These are phyloP conservation scores for Podosphaera fusca DNA, from an alignment of 2,329 filamentous ascomycete genomes.

Conservation along the genomic window DNA sequence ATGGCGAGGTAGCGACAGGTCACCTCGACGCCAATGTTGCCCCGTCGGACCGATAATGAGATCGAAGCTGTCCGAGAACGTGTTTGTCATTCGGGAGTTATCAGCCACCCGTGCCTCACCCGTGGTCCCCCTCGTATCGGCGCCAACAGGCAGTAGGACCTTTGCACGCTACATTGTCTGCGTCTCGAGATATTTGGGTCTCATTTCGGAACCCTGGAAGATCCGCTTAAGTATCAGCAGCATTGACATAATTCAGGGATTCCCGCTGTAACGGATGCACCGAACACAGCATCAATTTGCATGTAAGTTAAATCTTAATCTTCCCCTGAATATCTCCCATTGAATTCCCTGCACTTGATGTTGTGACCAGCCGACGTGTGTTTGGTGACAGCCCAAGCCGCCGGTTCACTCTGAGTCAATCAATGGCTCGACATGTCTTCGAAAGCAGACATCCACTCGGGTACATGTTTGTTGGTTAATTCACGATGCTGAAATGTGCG, in stretches of 20 bases:
- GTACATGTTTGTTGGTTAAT: no score
- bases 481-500: no score
- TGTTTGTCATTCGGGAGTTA: background rate
- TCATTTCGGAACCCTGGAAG: background rate
- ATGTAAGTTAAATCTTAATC: conserved; percentile 1
- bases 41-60: background rate
- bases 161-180: background rate
- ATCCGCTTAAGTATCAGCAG: background rate
- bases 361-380: background rate
- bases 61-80: background rate
- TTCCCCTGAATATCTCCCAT: conserved; percentile 1
- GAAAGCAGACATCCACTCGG: no score
- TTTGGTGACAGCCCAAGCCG: background rate
- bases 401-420: background rate
- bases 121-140: background rate
- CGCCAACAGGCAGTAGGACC: background rate
- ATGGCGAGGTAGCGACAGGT: background rate
- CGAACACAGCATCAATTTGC: conserved; percentile 1
- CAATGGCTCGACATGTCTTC: no score
- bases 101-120: background rate
- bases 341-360: background rate
- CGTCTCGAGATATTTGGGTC: background rate
- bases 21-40: background rate
- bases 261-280: background rate
- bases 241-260: background rate